A percentile compares a stretch with the other conserved stretches of the same genome.
These are phyloP conservation scores for Colletotrichum limetticola DNA, from an alignment of 2,329 filamentous ascomycete genomes.

Conservation along the genomic window DNA sequence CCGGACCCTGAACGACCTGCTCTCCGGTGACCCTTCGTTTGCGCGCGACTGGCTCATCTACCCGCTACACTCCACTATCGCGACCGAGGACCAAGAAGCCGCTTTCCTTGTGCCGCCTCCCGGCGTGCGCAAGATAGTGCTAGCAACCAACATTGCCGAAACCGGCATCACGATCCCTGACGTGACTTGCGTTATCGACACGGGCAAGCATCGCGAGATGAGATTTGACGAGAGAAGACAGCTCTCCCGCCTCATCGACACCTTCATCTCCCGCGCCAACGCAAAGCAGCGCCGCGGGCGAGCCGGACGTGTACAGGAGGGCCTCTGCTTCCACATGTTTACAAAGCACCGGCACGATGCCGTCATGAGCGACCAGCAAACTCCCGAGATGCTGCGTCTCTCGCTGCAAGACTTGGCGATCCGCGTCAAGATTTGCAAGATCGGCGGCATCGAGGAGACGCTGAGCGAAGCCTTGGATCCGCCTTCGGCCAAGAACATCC, in stretches of 20 bases:
- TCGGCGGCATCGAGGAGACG: conserved; percentile 92
- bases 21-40: conserved; percentile 82
- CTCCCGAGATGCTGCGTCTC: conserved; percentile 93
- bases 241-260: conserved; percentile 89
- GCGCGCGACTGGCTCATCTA: conserved; percentile 84
- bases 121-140: conserved; percentile 89
- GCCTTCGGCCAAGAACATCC: conserved; percentile 91
- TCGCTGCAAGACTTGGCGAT: conserved; percentile 96
- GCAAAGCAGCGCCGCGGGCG: conserved; percentile 94
- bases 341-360: conserved; percentile 89
- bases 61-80: conserved; percentile 92
- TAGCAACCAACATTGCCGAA: conserved; percentile 98
- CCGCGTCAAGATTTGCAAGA: conserved; percentile 95
- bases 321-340: conserved; percentile 95
- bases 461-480: conserved; percentile 89
- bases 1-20: conserved; percentile 84
- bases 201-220: conserved; percentile 98
- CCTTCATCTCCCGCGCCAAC: conserved; percentile 95
- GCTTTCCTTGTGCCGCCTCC: conserved; percentile 88
- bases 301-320: conserved; percentile 94
- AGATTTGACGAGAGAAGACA: conserved; percentile 94
- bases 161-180: conserved; percentile 99
- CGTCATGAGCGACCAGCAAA: conserved; percentile 90
- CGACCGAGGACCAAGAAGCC: conserved; percentile 94
- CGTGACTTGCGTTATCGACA: conserved; percentile 96